Evolutionary conservation across 345 rosid genomes (phyloP).

Genomic region (Eucalyptus camaldulensis): DNA sequence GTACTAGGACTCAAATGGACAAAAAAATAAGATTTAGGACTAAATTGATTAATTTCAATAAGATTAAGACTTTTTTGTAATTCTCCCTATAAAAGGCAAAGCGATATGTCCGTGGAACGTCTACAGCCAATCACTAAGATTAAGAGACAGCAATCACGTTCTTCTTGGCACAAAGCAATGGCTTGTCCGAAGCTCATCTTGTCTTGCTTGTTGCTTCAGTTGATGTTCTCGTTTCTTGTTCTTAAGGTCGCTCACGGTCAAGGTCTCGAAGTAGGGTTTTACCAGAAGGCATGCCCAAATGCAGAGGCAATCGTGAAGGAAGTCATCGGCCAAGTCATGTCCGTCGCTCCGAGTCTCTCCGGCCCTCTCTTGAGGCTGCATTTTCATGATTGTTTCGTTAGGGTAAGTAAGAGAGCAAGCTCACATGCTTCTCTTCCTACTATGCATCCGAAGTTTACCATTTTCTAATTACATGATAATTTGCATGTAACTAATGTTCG

Average conservation of each 20-base stretch:
- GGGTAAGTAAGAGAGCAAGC: constrained; percentile 13
- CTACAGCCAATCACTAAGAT: not conserved
- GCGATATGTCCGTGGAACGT: not conserved
- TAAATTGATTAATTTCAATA: too few relatives aligned
- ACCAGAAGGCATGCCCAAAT: constrained; percentile 25
- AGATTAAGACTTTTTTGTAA: too few relatives aligned
- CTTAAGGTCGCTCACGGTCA: not conserved
- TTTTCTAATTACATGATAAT: not conserved
- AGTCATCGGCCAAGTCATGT: constrained; percentile 10
- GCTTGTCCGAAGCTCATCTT: not conserved
- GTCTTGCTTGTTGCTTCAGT: constrained; percentile 1
- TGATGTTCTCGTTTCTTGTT: constrained; percentile 7
- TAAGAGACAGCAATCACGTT: not conserved
- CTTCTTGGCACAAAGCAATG: not conserved
- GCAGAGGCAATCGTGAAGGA: constrained; percentile 32
- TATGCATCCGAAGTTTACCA: not conserved
- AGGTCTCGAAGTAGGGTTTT: constrained; percentile 41
- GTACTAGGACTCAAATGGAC: not conserved
- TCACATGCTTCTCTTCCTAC: not conserved
- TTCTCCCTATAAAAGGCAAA: not conserved
- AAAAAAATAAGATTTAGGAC: not conserved
- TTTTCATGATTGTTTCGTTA: constrained; percentile 76
- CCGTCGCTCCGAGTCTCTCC: constrained; percentile 27
- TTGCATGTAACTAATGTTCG: not conserved
- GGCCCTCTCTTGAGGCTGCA: constrained; percentile 59